Evolutionary conservation across 2,329 filamentous ascomycete genomes (phyloP).

Genomic region (Hirsutella rhossiliensis): DNA sequence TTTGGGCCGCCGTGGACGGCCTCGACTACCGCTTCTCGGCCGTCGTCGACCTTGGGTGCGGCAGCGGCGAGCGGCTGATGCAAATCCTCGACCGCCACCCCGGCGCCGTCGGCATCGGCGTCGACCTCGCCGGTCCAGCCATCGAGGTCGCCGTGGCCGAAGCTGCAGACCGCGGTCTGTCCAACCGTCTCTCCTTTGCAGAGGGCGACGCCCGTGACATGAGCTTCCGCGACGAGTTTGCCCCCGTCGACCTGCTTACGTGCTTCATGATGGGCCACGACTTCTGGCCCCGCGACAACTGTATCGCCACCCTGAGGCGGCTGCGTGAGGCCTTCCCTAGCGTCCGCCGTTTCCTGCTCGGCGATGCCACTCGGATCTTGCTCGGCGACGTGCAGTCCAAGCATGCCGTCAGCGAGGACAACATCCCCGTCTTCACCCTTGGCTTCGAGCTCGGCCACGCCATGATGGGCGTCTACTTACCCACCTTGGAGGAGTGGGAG

Average conservation of each 20-base stretch:
- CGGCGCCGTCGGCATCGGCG: slow-evolving; percentile 3
- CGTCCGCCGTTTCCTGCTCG: slow-evolving; percentile 4
- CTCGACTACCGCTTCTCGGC: slow-evolving; percentile 3
- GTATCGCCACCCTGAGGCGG: slow-evolving; percentile 2
- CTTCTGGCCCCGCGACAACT: slow-evolving; percentile 9
- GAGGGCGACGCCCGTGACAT: slow-evolving; percentile 4
- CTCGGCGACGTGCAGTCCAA: neutral
- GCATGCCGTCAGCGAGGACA: neutral
- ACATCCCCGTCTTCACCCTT: slow-evolving; percentile 6
- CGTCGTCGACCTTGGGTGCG: slow-evolving; percentile 7
- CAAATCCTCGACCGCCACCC: slow-evolving; percentile 5
- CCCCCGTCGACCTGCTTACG: slow-evolving; percentile 6
- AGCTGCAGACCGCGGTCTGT: neutral
- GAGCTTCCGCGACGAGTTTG: slow-evolving; percentile 4
- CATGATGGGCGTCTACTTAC: slow-evolving; percentile 6
- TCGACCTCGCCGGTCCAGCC: slow-evolving; percentile 6
- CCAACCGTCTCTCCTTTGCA: neutral
- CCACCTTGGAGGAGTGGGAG: slow-evolving; percentile 8
- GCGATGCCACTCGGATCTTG: slow-evolving; percentile 2
- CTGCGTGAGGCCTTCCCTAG: slow-evolving; percentile 5
- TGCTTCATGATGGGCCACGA: slow-evolving; percentile 9
- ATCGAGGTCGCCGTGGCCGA: slow-evolving; percentile 4
- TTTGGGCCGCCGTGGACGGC: slow-evolving; percentile 1
- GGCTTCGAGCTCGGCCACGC: slow-evolving; percentile 7
- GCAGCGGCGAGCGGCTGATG: slow-evolving; percentile 7